These are phyloP conservation scores for Phaseolus lunatus DNA, from an alignment of 306 rosid genomes.

Conservation along the genomic window DNA sequence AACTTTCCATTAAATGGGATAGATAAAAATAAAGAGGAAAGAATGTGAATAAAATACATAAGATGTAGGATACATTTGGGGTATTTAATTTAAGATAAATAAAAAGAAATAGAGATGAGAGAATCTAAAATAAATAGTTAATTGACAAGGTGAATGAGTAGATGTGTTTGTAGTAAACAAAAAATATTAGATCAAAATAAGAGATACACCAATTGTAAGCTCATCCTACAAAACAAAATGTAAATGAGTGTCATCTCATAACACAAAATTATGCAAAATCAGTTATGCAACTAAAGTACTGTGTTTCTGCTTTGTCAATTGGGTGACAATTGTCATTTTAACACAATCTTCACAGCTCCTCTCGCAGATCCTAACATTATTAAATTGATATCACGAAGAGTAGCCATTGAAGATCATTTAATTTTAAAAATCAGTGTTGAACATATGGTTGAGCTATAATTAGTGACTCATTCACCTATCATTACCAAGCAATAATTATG, in stretches of 20 bases:
- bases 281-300: neutral
- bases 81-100: neutral
- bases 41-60: neutral
- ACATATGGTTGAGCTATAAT: conserved; percentile 28
- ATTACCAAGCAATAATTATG: conserved; percentile 26
- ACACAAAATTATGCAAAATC: neutral
- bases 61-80: neutral
- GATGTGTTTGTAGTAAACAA: neutral
- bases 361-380: conserved; percentile 22
- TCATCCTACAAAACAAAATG: no score
- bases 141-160: neutral
- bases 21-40: neutral
- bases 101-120: neutral
- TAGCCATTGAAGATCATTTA: neutral
- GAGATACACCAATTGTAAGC: neutral
- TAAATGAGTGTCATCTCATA: neutral
- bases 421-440: neutral
- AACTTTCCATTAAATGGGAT: neutral
- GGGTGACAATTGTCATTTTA: conserved; percentile 18
- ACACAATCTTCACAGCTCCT: neutral
- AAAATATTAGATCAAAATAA: neutral
- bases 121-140: neutral
- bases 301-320: conserved; percentile 38
- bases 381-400: conserved; percentile 7
- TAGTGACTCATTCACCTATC: conserved; percentile 40